Percentiles rank a stretch among this genome's conserved stretches.
These are phyloP conservation scores for Pseudoturritis turrita DNA, from an alignment of 345 rosid species.

Conservation along the genomic window DNA sequence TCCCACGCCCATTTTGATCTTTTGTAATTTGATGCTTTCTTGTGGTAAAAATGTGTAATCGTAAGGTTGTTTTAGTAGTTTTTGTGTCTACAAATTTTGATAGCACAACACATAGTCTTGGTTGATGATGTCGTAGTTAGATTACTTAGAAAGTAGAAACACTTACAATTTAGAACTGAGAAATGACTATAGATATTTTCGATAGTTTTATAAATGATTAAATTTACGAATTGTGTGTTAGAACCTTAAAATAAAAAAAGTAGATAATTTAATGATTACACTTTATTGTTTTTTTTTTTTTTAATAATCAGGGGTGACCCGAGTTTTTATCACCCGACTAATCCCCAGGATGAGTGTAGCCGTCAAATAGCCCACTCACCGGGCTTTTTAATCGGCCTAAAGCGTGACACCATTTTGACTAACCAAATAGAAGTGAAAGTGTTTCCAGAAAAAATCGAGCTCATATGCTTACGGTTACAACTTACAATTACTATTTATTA, in stretches of 20 bases:
- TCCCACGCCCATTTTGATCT: background rate
- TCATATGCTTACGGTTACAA: constrained; percentile 30
- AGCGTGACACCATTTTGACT: too few relatives aligned
- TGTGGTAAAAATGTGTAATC: background rate
- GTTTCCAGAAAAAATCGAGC: too few relatives aligned
- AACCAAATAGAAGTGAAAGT: too few relatives aligned
- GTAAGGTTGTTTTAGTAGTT: background rate
- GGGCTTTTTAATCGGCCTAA: too few relatives aligned
- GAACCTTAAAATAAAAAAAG: background rate
- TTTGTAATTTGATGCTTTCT: background rate
- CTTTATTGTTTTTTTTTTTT: background rate
- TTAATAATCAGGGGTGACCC: too few relatives aligned
- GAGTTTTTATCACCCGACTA: too few relatives aligned
- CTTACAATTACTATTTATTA: background rate
- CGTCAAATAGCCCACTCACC: too few relatives aligned
- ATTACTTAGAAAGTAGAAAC: background rate
- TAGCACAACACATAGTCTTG: background rate
- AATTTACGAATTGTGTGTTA: background rate
- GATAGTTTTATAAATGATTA: background rate
- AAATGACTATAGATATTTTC: background rate
- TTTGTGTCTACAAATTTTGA: background rate
- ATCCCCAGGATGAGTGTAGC: too few relatives aligned
- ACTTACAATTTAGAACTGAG: background rate
- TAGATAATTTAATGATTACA: background rate
- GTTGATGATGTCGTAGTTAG: background rate